Evolutionary conservation across 495 filamentous ascomycete genomes (phyloP).

Genomic region (Aspergillus sclerotiicarbonarius): DNA sequence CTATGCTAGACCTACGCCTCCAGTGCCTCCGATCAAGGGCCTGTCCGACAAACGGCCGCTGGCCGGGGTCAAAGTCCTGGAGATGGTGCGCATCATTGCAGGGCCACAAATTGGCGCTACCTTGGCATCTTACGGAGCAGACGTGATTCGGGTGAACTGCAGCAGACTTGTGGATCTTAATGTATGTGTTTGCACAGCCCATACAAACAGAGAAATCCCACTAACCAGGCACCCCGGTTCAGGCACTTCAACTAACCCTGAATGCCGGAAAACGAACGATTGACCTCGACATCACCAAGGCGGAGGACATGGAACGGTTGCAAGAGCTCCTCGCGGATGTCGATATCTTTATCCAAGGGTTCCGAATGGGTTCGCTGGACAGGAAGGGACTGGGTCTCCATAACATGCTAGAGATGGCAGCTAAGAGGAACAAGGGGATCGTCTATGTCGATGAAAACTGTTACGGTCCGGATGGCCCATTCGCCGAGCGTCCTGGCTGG

Average conservation of each 20-base stretch:
- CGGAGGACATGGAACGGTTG: slow-evolving; percentile 41
- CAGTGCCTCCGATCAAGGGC: slow-evolving; percentile 9
- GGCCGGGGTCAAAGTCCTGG: slow-evolving; percentile 58
- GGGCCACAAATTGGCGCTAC: slow-evolving; percentile 52
- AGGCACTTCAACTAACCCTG: slow-evolving; percentile 39
- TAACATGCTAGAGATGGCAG: slow-evolving; percentile 47
- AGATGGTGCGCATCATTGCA: slow-evolving; percentile 61
- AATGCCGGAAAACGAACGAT: slow-evolving; percentile 59
- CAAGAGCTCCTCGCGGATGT: slow-evolving; percentile 47
- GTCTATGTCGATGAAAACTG: slow-evolving; percentile 66
- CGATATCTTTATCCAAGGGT: slow-evolving; percentile 59
- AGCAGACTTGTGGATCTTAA: slow-evolving; percentile 49
- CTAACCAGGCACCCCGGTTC: not conserved
- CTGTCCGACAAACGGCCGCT: slow-evolving; percentile 38
- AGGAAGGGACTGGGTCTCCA: slow-evolving; percentile 50
- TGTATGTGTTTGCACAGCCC: slow-evolving; percentile 14
- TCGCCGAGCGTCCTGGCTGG: slow-evolving; percentile 39
- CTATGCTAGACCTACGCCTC: slow-evolving; percentile 22
- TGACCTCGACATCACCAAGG: slow-evolving; percentile 46
- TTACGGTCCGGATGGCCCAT: slow-evolving; percentile 48
- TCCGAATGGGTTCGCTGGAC: slow-evolving; percentile 50
- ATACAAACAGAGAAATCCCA: not conserved
- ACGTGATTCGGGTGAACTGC: slow-evolving; percentile 60
- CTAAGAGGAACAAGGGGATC: slow-evolving; percentile 49
- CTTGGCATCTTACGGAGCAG: slow-evolving; percentile 58